Percentiles rank a stretch among this genome's conserved stretches.
These are phyloP conservation scores for Quercus glauca DNA, from an alignment of 306 rosid species.

Conservation along the genomic window DNA sequence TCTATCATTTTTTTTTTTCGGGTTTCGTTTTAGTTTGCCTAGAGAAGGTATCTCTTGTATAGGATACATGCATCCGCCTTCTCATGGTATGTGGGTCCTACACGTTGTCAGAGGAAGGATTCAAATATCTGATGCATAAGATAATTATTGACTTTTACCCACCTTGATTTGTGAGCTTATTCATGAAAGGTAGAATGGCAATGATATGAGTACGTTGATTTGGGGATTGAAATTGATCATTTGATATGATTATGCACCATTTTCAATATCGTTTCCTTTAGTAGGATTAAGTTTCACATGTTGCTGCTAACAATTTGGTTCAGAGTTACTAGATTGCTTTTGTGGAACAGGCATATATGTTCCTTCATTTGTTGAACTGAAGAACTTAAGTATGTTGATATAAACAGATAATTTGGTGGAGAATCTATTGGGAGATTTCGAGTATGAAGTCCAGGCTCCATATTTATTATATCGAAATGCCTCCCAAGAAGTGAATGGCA, in stretches of 20 bases:
- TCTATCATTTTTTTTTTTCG: neutral
- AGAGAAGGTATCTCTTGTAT: too few species aligned
- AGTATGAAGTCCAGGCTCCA: constrained; percentile 61
- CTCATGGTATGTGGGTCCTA: too few species aligned
- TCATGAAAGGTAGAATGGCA: neutral
- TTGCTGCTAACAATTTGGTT: neutral
- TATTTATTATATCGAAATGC: constrained; percentile 64
- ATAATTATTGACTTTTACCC: too few species aligned
- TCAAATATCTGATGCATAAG: too few species aligned
- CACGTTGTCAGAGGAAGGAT: too few species aligned
- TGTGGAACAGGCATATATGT: constrained; percentile 5
- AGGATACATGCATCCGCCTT: too few species aligned
- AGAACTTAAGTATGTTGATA: constrained; percentile 4
- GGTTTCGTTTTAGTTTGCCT: too few species aligned
- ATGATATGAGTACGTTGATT: neutral
- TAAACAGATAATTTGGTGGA: constrained; percentile 65
- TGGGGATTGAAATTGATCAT: neutral
- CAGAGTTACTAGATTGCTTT: constrained; percentile 9
- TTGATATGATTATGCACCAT: neutral
- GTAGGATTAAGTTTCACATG: neutral
- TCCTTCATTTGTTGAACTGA: neutral
- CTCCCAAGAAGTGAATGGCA: constrained; percentile 66
- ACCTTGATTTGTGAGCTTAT: constrained; percentile 13
- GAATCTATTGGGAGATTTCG: constrained; percentile 60
- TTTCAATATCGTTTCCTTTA: neutral